These are phyloP conservation scores for Mariannaea elegans DNA, from an alignment of 2,329 filamentous ascomycete genomes.

Conservation along the genomic window DNA sequence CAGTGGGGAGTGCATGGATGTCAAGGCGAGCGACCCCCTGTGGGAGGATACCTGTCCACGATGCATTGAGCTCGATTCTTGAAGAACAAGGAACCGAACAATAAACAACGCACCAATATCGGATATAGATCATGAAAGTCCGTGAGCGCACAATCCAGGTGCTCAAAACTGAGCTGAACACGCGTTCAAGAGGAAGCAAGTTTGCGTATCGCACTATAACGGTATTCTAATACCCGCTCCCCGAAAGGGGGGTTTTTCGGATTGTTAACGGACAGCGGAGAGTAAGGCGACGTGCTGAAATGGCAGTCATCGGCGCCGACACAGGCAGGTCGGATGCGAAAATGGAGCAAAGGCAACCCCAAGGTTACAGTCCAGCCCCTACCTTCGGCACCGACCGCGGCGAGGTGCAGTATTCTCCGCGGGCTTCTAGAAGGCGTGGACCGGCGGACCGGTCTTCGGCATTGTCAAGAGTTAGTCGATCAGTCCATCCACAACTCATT, in stretches of 20 bases:
- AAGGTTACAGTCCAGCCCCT: slow-evolving; percentile 21
- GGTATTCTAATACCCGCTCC: too few species aligned
- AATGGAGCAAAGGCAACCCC: too few species aligned
- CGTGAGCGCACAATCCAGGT: too few species aligned
- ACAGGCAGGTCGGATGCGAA: too few species aligned
- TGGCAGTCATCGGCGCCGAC: too few species aligned
- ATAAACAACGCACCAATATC: slow-evolving; percentile 11
- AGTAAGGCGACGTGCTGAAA: too few species aligned
- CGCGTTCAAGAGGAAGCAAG: too few species aligned
- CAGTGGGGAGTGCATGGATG: slow-evolving; percentile 3
- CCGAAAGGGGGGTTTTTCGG: too few species aligned
- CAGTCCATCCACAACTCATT: slow-evolving; percentile 4
- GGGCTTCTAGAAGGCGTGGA: slow-evolving; percentile 34
- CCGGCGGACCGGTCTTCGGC: slow-evolving; percentile 22
- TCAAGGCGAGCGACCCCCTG: slow-evolving; percentile 8
- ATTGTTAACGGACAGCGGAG: too few species aligned
- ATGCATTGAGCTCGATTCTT: neutral
- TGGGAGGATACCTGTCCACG: neutral
- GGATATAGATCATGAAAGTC: neutral
- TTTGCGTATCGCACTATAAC: too few species aligned
- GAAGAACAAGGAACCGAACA: neutral
- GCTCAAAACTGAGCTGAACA: too few species aligned
- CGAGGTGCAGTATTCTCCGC: slow-evolving; percentile 26
- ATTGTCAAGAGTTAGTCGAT: slow-evolving; percentile 8
- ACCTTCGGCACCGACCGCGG: slow-evolving; percentile 32